Percentiles rank a stretch among this genome's conserved stretches.
These are phyloP conservation scores for Prunella vulgaris DNA, from an alignment of 257 asterid species.

Conservation along the genomic window DNA sequence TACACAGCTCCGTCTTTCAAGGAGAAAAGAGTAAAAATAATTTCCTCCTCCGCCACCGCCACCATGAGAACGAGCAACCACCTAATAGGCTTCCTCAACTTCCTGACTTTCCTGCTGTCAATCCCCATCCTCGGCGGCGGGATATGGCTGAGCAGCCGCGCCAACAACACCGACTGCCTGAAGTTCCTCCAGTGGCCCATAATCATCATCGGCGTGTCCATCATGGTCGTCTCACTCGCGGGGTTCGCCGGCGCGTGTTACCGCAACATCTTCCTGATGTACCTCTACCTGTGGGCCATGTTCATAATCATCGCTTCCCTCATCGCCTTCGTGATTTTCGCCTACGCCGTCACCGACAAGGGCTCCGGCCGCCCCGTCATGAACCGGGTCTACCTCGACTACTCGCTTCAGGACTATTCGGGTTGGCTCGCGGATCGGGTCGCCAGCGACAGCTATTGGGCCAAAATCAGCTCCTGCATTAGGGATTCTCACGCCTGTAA, in stretches of 20 bases:
- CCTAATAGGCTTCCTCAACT: slow-evolving; percentile 66
- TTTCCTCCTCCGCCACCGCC: not conserved
- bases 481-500: slow-evolving; percentile 62
- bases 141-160: slow-evolving; percentile 87
- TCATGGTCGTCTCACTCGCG: slow-evolving; percentile 83
- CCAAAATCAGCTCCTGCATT: slow-evolving; percentile 58
- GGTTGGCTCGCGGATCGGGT: slow-evolving; percentile 88
- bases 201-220: slow-evolving; percentile 63
- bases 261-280: slow-evolving; percentile 79
- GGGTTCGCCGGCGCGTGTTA: slow-evolving; percentile 89
- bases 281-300: slow-evolving; percentile 89
- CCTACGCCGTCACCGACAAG: slow-evolving; percentile 80
- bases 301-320: slow-evolving; percentile 65
- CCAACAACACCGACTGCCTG: slow-evolving; percentile 86
- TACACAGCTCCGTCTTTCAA: not conserved
- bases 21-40: not conserved
- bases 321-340: slow-evolving; percentile 72
- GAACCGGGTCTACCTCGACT: slow-evolving; percentile 57
- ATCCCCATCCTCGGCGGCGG: slow-evolving; percentile 83
- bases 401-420: slow-evolving; percentile 57
- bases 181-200: slow-evolving; percentile 92
- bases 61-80: slow-evolving; percentile 81
- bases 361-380: slow-evolving; percentile 71
- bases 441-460: slow-evolving; percentile 49
- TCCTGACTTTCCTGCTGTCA: slow-evolving; percentile 58